These are phyloP conservation scores for Hymenotorrendiella dingleyae DNA, from an alignment of 2,329 filamentous ascomycete genomes.

Conservation along the genomic window DNA sequence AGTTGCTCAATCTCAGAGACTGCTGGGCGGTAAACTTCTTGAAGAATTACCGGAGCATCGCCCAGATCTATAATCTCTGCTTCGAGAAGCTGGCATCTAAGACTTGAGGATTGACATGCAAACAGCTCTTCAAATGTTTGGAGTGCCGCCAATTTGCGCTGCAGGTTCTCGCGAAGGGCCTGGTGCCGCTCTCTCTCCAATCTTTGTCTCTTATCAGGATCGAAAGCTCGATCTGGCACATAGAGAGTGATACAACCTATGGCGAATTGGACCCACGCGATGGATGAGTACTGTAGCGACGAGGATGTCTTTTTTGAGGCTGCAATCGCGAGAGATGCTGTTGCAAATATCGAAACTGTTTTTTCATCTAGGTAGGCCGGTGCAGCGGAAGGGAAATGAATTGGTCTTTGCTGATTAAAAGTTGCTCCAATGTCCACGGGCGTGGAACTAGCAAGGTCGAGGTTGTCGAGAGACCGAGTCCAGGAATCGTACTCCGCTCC, in stretches of 20 bases:
- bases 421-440: neutral
- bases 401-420: neutral
- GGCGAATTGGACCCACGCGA: slow-evolving; percentile 73
- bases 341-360: slow-evolving; percentile 33
- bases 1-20: slow-evolving; percentile 62
- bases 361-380: slow-evolving; percentile 7
- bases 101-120: slow-evolving; percentile 61
- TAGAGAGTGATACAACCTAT: slow-evolving; percentile 71
- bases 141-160: slow-evolving; percentile 53
- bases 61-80: slow-evolving; percentile 60
- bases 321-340: slow-evolving; percentile 26
- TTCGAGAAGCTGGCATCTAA: slow-evolving; percentile 59
- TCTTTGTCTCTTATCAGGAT: slow-evolving; percentile 63
- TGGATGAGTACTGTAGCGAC: slow-evolving; percentile 36
- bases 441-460: neutral
- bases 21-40: slow-evolving; percentile 65
- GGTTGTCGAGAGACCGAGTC: neutral
- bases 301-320: slow-evolving; percentile 24
- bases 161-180: slow-evolving; percentile 50
- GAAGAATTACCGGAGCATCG: slow-evolving; percentile 55
- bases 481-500: neutral
- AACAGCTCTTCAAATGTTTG: slow-evolving; percentile 59
- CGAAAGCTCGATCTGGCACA: slow-evolving; percentile 79
- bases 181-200: slow-evolving; percentile 58
- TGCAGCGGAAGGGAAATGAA: neutral